Conservation (phyloP, 75 land plant genomes). For the Pinus albicaulis region DNA sequence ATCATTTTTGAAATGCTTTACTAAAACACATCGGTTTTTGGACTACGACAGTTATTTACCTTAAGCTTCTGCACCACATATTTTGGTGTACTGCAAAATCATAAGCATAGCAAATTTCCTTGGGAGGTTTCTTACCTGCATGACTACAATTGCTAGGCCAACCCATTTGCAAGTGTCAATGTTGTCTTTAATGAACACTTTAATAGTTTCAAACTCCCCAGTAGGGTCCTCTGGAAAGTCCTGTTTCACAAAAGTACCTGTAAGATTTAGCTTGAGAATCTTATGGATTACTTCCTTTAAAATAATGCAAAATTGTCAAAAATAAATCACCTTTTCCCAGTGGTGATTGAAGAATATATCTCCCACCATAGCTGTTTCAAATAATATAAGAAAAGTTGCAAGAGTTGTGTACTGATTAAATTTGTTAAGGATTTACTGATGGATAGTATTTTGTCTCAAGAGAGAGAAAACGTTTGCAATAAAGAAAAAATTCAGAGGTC, state of each 20-base stretch:
- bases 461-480: not conserved
- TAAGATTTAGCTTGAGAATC: not conserved
- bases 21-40: not conserved
- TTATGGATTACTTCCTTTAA: not conserved
- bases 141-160: conserved; percentile 45
- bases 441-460: not conserved
- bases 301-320: not conserved
- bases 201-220: conserved; percentile 68
- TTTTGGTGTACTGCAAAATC: not conserved
- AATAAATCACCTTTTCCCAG: conserved; percentile 64
- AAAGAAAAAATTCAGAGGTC: not conserved
- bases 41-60: no score
- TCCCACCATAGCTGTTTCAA: conserved; percentile 66
- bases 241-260: conserved; percentile 25
- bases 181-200: conserved; percentile 55
- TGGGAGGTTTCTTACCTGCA: conserved; percentile 51
- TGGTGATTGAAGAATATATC: conserved; percentile 52
- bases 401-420: conserved; percentile 54
- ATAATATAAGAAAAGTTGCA: conserved; percentile 36
- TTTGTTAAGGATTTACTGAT: not conserved
- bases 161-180: conserved; percentile 64
- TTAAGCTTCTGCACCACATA: not conserved
- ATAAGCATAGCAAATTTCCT: not conserved
- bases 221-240: conserved; percentile 83
- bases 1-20: not conserved